Evolutionary conservation across 306 rosid genomes (phyloP).

Genomic region (Gastrolobium bilobum): DNA sequence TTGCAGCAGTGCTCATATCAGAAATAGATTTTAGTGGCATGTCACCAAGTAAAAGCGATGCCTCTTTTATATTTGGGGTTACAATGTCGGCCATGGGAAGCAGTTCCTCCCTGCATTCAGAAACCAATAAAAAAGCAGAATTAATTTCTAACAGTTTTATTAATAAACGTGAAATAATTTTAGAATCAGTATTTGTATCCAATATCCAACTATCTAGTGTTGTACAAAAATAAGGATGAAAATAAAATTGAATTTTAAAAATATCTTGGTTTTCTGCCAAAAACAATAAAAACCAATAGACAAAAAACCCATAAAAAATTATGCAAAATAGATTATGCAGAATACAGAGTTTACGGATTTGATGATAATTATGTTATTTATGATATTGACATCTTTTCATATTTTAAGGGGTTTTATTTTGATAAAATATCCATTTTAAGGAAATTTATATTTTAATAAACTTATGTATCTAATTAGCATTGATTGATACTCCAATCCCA

Average conservation of each 20-base stretch:
- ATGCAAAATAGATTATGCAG: no score
- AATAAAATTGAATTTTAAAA: not conserved
- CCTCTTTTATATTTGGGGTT: slow-evolving; percentile 94
- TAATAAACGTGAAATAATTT: slow-evolving; percentile 16
- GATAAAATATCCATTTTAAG: no score
- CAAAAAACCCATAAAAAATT: not conserved
- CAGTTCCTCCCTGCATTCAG: slow-evolving; percentile 81
- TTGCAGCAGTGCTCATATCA: slow-evolving; percentile 93
- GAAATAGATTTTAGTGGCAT: slow-evolving; percentile 74
- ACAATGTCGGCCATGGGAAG: slow-evolving; percentile 87
- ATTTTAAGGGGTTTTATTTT: no score
- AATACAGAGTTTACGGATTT: no score
- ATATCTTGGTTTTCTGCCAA: not conserved
- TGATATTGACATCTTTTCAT: no score
- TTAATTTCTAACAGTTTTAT: slow-evolving; percentile 42
- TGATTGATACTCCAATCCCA: no score
- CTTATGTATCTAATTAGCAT: no score
- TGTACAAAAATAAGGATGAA: slow-evolving; percentile 2
- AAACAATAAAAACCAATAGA: slow-evolving; percentile 17
- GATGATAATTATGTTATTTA: no score
- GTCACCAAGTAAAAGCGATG: slow-evolving; percentile 82
- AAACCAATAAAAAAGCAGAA: slow-evolving; percentile 44
- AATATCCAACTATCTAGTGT: slow-evolving; percentile 10
- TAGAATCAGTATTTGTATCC: slow-evolving; percentile 1
- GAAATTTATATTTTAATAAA: no score